Conservation (phyloP, 495 filamentous ascomycete species). For the Neurospora sp. region DNA sequence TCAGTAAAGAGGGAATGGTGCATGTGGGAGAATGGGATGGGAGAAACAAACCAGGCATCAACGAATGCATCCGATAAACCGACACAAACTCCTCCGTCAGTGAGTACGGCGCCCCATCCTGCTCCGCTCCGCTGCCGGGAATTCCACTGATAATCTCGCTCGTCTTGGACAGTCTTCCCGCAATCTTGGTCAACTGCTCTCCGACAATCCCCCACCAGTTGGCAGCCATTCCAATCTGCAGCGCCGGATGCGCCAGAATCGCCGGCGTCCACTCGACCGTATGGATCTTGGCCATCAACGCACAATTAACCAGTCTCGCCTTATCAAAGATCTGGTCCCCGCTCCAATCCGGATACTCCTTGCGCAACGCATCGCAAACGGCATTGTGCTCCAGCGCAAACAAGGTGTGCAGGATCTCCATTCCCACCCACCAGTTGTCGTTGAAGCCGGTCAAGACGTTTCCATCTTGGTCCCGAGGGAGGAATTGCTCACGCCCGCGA, state of each 20-base stretch:
- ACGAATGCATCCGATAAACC: constrained; percentile 32
- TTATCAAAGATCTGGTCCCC: constrained; percentile 33
- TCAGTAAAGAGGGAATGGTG: background rate
- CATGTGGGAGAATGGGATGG: background rate
- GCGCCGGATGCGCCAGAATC: constrained; percentile 31
- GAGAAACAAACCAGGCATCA: constrained; percentile 25
- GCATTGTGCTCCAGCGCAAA: constrained; percentile 36
- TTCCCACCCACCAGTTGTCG: constrained; percentile 34
- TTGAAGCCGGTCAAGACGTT: constrained; percentile 32
- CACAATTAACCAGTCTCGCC: constrained; percentile 35
- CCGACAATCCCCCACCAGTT: constrained; percentile 38
- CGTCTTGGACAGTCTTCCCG: constrained; percentile 27
- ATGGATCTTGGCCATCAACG: constrained; percentile 38
- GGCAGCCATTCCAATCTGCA: constrained; percentile 27
- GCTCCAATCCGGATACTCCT: constrained; percentile 21
- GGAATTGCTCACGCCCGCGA: constrained; percentile 17
- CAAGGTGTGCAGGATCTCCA: constrained; percentile 34
- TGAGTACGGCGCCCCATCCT: constrained; percentile 25
- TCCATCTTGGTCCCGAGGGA: constrained; percentile 24
- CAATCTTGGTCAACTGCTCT: constrained; percentile 26
- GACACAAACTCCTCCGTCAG: constrained; percentile 38
- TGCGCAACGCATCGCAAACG: constrained; percentile 25
- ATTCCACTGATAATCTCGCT: constrained; percentile 31
- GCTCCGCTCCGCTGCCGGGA: constrained; percentile 28
- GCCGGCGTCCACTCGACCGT: constrained; percentile 38